Base-by-base conservation (phyloP, 768 basidiomycete genomes). In the Tephrocybe sp. region DNA sequence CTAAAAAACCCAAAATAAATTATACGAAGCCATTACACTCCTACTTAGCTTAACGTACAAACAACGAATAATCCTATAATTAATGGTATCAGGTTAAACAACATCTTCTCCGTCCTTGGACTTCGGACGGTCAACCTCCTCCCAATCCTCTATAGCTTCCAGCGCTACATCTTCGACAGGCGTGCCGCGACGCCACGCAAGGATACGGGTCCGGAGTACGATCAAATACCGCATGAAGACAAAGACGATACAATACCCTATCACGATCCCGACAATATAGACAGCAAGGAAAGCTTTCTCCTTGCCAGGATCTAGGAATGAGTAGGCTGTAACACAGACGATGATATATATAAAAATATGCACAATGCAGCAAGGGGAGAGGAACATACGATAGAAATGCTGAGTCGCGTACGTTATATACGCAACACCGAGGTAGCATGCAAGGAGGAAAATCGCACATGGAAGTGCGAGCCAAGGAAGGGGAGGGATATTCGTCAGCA, bases 321-420 rank as follows among this genome's bases (percentile, higher is more conserved):
- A 42, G 63, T 89, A 89, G 1, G 80, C 86, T 88, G 52, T 8
- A 23, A 34, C 14, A 32, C 32, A 33, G 22, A 40, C 8, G 40
- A 2, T 38, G 26, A 30, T n/a, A 16, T 12, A n/a, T n/a, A 23
- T 34, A 38, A 32, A 20, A 30, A 41, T 30, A 34, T 34, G 33
- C 2, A 13, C 16, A 14, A 34, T 5, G 19, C 14, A 45, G 52
- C n/a, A n/a, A n/a, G 39, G 20, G 20, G 41, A 49, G 45, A 32
- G 23, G 2, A 45, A 73, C 83, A 47, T 54, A 89, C 87, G 64
- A 62, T 89, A 89, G 59, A 85, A 77, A 0, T 79, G 78, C 59
- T 85, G 83, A 0, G 78, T 76, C 0, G 68, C 78, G 42, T 75
- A 57, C 0, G 85, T 86, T 47, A 90, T 75, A 57, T 89, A 90